phyloP scores from a whole-genome alignment of 2,329 filamentous ascomycete genomes.

The Falciphora oryzae region DNA sequence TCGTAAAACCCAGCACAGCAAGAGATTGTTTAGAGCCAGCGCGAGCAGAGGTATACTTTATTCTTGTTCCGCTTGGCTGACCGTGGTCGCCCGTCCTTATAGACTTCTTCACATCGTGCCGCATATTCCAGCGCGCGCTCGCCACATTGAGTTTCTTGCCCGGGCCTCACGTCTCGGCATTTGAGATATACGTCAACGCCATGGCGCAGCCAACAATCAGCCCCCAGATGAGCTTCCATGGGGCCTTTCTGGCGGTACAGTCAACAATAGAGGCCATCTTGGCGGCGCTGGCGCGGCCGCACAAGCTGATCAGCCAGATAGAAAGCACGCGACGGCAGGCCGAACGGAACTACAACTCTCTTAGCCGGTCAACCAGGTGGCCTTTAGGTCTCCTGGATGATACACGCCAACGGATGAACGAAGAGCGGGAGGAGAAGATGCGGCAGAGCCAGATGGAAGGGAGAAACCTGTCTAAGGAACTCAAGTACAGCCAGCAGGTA shows the following conservation, averaged over 20 bases:
- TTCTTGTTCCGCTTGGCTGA: constrained; percentile 29
- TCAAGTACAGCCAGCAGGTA: constrained; percentile 88
- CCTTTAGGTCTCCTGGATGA: constrained; percentile 80
- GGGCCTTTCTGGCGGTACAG: constrained; percentile 72
- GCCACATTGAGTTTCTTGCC: constrained; percentile 63
- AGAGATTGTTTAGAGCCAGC: no score
- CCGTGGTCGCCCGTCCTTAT: background rate
- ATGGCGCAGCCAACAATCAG: constrained; percentile 64
- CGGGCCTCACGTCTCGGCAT: constrained; percentile 57
- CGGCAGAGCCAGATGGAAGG: constrained; percentile 64
- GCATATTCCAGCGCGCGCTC: constrained; percentile 31
- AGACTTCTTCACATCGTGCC: constrained; percentile 2
- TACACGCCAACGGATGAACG: constrained; percentile 71
- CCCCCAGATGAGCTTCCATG: constrained; percentile 68
- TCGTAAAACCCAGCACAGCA: no score
- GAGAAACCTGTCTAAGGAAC: constrained; percentile 68
- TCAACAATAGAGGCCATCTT: constrained; percentile 79
- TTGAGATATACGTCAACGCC: constrained; percentile 65
- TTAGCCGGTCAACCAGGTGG: constrained; percentile 72
- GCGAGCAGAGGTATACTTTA: no score
- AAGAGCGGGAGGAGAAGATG: constrained; percentile 79
- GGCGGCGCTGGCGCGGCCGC: constrained; percentile 70
- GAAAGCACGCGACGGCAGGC: constrained; percentile 67
- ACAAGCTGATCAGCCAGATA: constrained; percentile 72
- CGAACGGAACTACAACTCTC: constrained; percentile 69